phyloP scores from a whole-genome alignment of 2,329 filamentous ascomycete genomes.

The Colletotrichum orchidophilum region DNA sequence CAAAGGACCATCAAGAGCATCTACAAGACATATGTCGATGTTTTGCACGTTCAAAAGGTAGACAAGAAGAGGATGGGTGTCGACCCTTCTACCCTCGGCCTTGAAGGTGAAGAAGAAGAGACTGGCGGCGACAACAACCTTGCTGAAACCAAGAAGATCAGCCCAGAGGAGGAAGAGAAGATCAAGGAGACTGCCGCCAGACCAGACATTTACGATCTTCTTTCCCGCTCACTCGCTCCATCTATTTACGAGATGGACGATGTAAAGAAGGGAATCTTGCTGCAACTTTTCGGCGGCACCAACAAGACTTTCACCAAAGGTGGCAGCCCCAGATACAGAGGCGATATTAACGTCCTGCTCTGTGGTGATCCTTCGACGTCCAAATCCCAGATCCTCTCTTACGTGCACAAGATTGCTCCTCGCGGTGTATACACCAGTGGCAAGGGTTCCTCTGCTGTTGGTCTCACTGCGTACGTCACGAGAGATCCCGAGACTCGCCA shows the following conservation, averaged over 20 bases:
- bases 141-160: slow-evolving; percentile 85
- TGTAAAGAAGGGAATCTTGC: slow-evolving; percentile 96
- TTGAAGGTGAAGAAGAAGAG: slow-evolving; percentile 73
- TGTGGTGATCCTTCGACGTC: slow-evolving; percentile 97
- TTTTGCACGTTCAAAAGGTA: slow-evolving; percentile 94
- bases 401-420: slow-evolving; percentile 97
- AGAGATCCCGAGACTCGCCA: slow-evolving; percentile 83
- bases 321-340: slow-evolving; percentile 92
- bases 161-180: slow-evolving; percentile 86
- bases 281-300: slow-evolving; percentile 96
- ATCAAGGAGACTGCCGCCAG: slow-evolving; percentile 84
- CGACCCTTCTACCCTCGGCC: slow-evolving; percentile 86
- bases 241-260: slow-evolving; percentile 99
- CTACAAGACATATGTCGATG: slow-evolving; percentile 98
- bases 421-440: slow-evolving; percentile 85
- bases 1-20: slow-evolving; percentile 93
- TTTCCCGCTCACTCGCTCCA: slow-evolving; percentile 89
- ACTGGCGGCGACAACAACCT: slow-evolving; percentile 78
- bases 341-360: slow-evolving; percentile 96
- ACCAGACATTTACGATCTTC: slow-evolving; percentile 90
- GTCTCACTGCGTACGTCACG: slow-evolving; percentile 83
- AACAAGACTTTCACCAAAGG: slow-evolving; percentile 99
- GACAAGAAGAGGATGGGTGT: slow-evolving; percentile 95
- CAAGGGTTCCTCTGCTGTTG: slow-evolving; percentile 82
- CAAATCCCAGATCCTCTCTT: slow-evolving; percentile 93